Base-by-base conservation (phyloP, 495 filamentous ascomycete genomes). In the Cladorrhinum samala region DNA sequence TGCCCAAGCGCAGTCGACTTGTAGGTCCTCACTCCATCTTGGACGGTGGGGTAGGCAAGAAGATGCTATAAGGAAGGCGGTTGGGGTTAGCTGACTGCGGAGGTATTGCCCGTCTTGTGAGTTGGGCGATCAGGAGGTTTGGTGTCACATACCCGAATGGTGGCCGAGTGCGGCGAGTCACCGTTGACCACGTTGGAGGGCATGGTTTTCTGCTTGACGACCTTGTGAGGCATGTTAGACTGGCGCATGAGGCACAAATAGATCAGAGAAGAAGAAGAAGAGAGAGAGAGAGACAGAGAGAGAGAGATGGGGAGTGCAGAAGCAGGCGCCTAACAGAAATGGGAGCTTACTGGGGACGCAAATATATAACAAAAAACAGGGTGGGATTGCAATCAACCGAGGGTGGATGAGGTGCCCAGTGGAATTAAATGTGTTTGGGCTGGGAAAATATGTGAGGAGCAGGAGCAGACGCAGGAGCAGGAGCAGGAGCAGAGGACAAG, bases 31-130 rank as follows among this genome's bases (percentile, higher is more conserved):
- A 96, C 83, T 62, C 81, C 74, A 68, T 95, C 90, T 61, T 81
- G 83, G 66, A 97, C 79, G 48, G 93, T 72, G 9, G 93, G 93
- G 73, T 94, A 96, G 55, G 83, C 85, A 37, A 79, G 78, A 55
- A 97, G 79, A 66, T 97, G 92, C 86, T 94, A 63, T 16, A 24
- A 9, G 11, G 21, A 18, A 9, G 1, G n/a, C 5, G 19, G 3
- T 16, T 4, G 14, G 27, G 30, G 56, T 60, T 18, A 60, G 56
- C 14, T 27, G n/a, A 14, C 44, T 11, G 17, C 14, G n/a, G n/a
- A n/a, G n/a, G n/a, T n/a, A n/a, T n/a, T n/a, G n/a, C n/a, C n/a
- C n/a, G n/a, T n/a, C n/a, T n/a, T n/a, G n/a, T n/a, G n/a, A n/a
- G n/a, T n/a, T n/a, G n/a, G n/a, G n/a, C n/a, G n/a, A n/a, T n/a